phyloP scores from a whole-genome alignment of 495 filamentous ascomycete species.

The Lophiotrema nucula region DNA sequence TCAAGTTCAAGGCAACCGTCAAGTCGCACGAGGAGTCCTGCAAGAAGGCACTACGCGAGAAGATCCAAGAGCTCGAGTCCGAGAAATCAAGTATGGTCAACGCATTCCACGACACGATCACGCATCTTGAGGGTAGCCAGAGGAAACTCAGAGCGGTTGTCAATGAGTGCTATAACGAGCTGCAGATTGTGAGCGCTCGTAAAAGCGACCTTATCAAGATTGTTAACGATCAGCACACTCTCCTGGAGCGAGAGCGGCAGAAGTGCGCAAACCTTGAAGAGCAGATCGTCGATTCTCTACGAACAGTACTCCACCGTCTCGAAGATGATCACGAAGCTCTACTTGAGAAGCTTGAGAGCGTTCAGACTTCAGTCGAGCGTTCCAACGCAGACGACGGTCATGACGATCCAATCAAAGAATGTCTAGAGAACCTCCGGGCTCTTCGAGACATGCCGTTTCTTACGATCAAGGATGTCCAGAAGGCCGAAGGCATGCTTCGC shows the following conservation, averaged over 20 bases:
- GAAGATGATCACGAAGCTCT: slow-evolving; percentile 20
- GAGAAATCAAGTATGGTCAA: neutral
- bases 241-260: slow-evolving; percentile 33
- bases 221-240: slow-evolving; percentile 20
- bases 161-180: slow-evolving; percentile 5
- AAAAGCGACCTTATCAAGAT: slow-evolving; percentile 17
- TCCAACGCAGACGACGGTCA: neutral
- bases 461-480: slow-evolving; percentile 17
- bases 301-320: slow-evolving; percentile 11
- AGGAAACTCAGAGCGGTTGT: slow-evolving; percentile 1
- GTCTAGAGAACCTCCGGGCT: slow-evolving; percentile 1
- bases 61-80: neutral
- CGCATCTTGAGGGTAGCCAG: neutral
- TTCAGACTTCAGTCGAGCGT: slow-evolving; percentile 17
- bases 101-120: neutral
- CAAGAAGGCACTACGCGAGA: neutral
- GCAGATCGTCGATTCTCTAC: slow-evolving; percentile 18
- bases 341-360: slow-evolving; percentile 32
- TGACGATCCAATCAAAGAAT: slow-evolving; percentile 12
- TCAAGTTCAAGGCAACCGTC: slow-evolving; percentile 9
- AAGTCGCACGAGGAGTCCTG: slow-evolving; percentile 6
- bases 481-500: slow-evolving; percentile 25
- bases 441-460: slow-evolving; percentile 15
- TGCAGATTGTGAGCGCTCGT: neutral
- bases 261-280: slow-evolving; percentile 29